Evolutionary conservation across 2,329 filamentous ascomycete species (phyloP).

Genomic region (Blastomyces gilchristii): DNA sequence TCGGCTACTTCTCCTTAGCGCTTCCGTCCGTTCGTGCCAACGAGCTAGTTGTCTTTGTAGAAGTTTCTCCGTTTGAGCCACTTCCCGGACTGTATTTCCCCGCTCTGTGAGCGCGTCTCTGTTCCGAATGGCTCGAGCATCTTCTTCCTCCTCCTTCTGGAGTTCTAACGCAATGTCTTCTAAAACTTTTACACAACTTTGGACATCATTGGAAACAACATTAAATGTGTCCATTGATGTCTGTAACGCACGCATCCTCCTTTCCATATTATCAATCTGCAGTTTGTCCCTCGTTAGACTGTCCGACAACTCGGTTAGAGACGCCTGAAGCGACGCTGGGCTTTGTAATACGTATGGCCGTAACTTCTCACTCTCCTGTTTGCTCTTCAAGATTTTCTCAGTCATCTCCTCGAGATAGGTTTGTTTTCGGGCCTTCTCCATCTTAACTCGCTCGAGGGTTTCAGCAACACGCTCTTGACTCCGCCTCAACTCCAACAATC

Average conservation of each 20-base stretch:
- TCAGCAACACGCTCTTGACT: slow-evolving; percentile 75
- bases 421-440: slow-evolving; percentile 67
- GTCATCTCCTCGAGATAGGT: slow-evolving; percentile 43
- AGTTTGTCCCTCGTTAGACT: slow-evolving; percentile 67
- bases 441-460: slow-evolving; percentile 71
- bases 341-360: slow-evolving; percentile 87
- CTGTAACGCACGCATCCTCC: slow-evolving; percentile 76
- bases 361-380: slow-evolving; percentile 80
- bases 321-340: slow-evolving; percentile 69
- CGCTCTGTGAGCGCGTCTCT: slow-evolving; percentile 79
- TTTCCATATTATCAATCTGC: slow-evolving; percentile 79
- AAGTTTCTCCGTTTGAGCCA: slow-evolving; percentile 77
- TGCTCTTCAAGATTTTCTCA: slow-evolving; percentile 50
- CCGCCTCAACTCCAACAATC: slow-evolving; percentile 66
- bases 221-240: slow-evolving; percentile 85
- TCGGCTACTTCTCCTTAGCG: slow-evolving; percentile 67
- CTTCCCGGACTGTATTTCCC: slow-evolving; percentile 79
- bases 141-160: slow-evolving; percentile 82
- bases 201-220: slow-evolving; percentile 74
- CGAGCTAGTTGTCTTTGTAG: slow-evolving; percentile 74
- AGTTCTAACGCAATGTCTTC: slow-evolving; percentile 81
- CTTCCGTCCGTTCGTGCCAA: slow-evolving; percentile 78
- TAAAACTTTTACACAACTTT: slow-evolving; percentile 76
- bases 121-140: slow-evolving; percentile 67
- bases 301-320: slow-evolving; percentile 69